Conservation (phyloP, 371 early-diverging fungal genomes). For the Mycotypha africana region DNA sequence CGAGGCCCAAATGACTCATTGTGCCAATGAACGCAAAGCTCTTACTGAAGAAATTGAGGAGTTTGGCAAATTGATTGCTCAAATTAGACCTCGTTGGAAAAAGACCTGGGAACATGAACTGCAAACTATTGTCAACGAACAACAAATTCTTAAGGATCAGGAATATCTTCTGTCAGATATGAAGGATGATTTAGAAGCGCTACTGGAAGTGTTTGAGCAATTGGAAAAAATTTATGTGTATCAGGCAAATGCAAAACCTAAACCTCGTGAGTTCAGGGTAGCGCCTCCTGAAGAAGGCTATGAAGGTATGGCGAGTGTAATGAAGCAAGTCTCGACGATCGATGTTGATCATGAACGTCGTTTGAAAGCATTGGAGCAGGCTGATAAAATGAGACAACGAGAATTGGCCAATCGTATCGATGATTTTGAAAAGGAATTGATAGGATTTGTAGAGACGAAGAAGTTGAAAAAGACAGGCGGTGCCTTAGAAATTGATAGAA, state of each 20-base stretch:
- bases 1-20: conserved; percentile 53
- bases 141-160: conserved; percentile 75
- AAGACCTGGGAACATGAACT: conserved; percentile 81
- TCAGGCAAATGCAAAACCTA: conserved; percentile 36
- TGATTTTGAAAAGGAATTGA: conserved; percentile 70
- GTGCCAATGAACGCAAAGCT: conserved; percentile 49
- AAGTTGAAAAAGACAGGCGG: conserved; percentile 73
- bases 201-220: conserved; percentile 60
- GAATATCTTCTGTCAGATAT: conserved; percentile 67
- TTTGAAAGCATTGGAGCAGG: conserved; percentile 68
- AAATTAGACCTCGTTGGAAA: conserved; percentile 72
- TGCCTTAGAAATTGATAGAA: conserved; percentile 65
- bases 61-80: conserved; percentile 55
- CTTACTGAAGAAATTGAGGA: conserved; percentile 52
- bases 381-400: conserved; percentile 63
- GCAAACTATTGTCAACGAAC: conserved; percentile 76
- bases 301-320: conserved; percentile 52
- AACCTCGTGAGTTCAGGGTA: conserved; percentile 50
- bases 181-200: conserved; percentile 59
- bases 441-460: conserved; percentile 55
- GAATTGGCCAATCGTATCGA: conserved; percentile 65
- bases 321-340: conserved; percentile 67
- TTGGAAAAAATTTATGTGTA: conserved; percentile 64
- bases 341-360: conserved; percentile 66
- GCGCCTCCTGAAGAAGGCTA: conserved; percentile 59